Base-by-base conservation (phyloP, 2,329 filamentous ascomycete genomes). In the Lasiodiplodia citricola region DNA sequence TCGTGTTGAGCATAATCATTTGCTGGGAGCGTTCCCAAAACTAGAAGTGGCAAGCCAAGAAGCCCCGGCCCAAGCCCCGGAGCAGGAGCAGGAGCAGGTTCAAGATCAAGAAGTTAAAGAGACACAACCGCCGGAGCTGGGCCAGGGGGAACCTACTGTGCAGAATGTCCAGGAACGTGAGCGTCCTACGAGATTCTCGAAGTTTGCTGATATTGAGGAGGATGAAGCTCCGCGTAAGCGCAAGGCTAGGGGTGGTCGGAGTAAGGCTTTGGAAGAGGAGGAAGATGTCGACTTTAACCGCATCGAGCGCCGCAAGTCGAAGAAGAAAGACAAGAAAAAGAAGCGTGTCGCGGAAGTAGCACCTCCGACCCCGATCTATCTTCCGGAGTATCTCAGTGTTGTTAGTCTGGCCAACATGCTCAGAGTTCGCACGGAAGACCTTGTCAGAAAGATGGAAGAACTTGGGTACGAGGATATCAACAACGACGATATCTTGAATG, bases 381-480 rank as follows among this genome's bases (percentile, higher is more conserved):
- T 99, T 25, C 96, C 96, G 0, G 93, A 97, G 76, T 97, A 93
- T 74, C 96, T 99, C 79, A 96, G 89, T 74, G 90, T 97, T n/a
- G 86, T 88, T 11, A 93, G 94, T 72, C 82, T 99, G 51, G 93
- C 94, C 4, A 85, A 89, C 70, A 88, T 92, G 4, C 83, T 98
- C 25, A 90, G 90, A 70, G 85, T 97, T 37, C 88, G 89, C 51
- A 84, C 89, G 0, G 86, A 91, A 16, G 81, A 89, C 3, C 97
- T 99, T 74, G 82, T 96, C 14, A 74, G 77, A 18, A 93, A 94
- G 75, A 85, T 99, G 79, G 87, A 90, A 76, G 88, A 96, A 65
- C 89, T 98, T 75, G 96, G 96, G 0, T 99, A 97, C 72, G 93
- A 97, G 74, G 91, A 94, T 63, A 88, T 95, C 18, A 89, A 89